Conservation (phyloP, 2,329 filamentous ascomycete species). For the Aspergillus sp. region DNA sequence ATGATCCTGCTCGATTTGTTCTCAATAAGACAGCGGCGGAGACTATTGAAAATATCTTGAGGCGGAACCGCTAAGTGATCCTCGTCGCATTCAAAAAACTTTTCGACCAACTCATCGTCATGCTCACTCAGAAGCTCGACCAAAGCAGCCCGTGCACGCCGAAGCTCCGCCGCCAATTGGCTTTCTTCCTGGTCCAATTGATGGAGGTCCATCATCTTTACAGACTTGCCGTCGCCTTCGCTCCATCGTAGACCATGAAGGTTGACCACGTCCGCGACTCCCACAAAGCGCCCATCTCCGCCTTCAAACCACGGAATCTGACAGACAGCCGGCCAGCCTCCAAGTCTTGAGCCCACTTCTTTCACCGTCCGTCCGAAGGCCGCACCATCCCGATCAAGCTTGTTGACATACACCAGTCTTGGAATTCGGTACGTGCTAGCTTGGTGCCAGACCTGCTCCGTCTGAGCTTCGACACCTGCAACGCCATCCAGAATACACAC, state of each 20-base stretch:
- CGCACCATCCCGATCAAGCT: conserved; percentile 75
- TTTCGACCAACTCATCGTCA: conserved; percentile 78
- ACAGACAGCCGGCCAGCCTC: conserved; percentile 82
- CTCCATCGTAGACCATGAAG: conserved; percentile 70
- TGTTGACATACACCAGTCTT: conserved; percentile 74
- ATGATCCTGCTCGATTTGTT: conserved; percentile 59
- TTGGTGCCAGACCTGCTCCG: conserved; percentile 91
- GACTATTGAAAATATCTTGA: conserved; percentile 61
- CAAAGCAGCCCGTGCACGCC: conserved; percentile 66
- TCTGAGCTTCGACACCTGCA: conserved; percentile 92
- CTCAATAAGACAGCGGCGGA: conserved; percentile 65
- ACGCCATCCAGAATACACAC: conserved; percentile 92
- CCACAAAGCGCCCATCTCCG: conserved; percentile 66
- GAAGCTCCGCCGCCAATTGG: conserved; percentile 58
- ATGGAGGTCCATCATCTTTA: conserved; percentile 51
- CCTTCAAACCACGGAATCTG: conserved; percentile 90
- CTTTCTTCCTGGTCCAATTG: conserved; percentile 47
- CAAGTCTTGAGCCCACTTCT: conserved; percentile 72
- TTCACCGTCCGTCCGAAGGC: conserved; percentile 77
- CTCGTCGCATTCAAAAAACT: conserved; percentile 70
- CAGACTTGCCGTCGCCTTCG: conserved; percentile 56
- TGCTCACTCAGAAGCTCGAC: conserved; percentile 81
- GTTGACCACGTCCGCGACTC: conserved; percentile 76
- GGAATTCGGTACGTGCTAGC: conserved; percentile 82
- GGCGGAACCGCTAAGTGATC: conserved; percentile 62